Base-by-base conservation (phyloP, 495 filamentous ascomycete species). In the Hypoxylon crocopeplum region DNA sequence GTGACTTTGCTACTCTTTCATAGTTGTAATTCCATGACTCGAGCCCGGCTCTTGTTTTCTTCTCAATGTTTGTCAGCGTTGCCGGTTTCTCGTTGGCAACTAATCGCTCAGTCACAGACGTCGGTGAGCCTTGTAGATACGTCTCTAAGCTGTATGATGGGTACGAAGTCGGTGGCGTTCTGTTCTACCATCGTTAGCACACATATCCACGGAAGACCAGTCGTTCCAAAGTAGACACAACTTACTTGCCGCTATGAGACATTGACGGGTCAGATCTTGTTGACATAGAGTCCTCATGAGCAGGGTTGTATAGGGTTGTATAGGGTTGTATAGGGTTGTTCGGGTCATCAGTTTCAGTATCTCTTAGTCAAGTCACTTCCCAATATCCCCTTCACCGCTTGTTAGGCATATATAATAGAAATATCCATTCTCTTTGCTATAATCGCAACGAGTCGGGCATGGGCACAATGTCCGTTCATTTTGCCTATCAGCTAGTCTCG, bases 121-220 rank as follows among this genome's bases (percentile, higher is more conserved):
- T 29, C 13, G 61, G 61, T 42, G 55, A 49, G n/a, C 55, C 55
- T 37, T 13, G 55, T 41, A 64, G 45, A 40, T 64, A 64, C 16
- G 25, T 39, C 16, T 56, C 37, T 11, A 64, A 20, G 45, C 16
- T 59, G 16, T 59, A 59, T 20, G 61, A 64, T 5, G 34, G 3
- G 17, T 29, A 15, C 7, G 37, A 33, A 21, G 42, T 33, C 20
- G 37, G 33, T 22, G 19, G 20, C 12, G 5, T 24, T 17, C 61
- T 64, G n/a, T 41, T 12, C 5, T 29, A 22, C n/a, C 25, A 24
- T 17, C 17, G 20, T 58, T 25, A 59, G 47, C 21, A 44, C 13
- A 3, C 16, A 36, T 29, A 16, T 16, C 38, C 7, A 1, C 8
- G 13, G 12, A 20, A 38, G 30, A 0, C 19, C 7, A 6, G n/a